Base-by-base conservation (phyloP, 169 alveolate genomes). In the Plasmodium relictum region DNA sequence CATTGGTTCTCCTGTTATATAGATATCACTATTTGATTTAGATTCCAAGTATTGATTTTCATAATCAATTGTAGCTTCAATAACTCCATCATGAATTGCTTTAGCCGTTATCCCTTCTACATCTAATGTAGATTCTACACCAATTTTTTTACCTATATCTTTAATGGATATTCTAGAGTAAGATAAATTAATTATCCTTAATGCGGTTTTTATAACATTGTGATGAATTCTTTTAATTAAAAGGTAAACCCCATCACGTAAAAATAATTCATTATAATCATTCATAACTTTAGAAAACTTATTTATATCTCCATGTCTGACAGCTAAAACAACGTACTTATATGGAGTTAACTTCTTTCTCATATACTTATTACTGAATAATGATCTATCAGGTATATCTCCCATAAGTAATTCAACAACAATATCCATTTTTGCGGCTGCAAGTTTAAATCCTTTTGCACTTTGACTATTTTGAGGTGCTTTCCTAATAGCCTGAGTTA, bases 371-470 rank as follows among this genome's bases (percentile, higher is more conserved):
- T 94, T 92, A 68, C 97, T 96, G 80, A 98, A 97, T 31, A 95
- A 92, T 26, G 97, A 95, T n/a, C 98, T 92, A 73, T 97, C 98
- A 5, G 99, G 99, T 20, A 98, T 97, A 86, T 97, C 99, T 0
- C 99, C 99, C 99, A 98, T 98, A 45, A 98, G 93, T 71, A 98
- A 92, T 83, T 97, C 98, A 3, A 97, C 99, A 8, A 98, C 96
- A 14, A 98, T 96, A 10, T 97, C 94, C 93, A 97, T 94, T 93
- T 97, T 98, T 70, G 97, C 89, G 10, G 96, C 99, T 78, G 94
- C 91, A 37, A 96, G 88, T 86, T 97, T 97, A 92, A 98, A 97
- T 20, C 98, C 98, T 42, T 92, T 92, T 31, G 97, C 99, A 1
- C 96, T 95, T 48, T 94, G 94, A 39, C 86, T 93, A 45, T 93